Evolutionary conservation across 1,284 basidiomycete genomes (phyloP).

Genomic region (Salmacisia buchloeana): DNA sequence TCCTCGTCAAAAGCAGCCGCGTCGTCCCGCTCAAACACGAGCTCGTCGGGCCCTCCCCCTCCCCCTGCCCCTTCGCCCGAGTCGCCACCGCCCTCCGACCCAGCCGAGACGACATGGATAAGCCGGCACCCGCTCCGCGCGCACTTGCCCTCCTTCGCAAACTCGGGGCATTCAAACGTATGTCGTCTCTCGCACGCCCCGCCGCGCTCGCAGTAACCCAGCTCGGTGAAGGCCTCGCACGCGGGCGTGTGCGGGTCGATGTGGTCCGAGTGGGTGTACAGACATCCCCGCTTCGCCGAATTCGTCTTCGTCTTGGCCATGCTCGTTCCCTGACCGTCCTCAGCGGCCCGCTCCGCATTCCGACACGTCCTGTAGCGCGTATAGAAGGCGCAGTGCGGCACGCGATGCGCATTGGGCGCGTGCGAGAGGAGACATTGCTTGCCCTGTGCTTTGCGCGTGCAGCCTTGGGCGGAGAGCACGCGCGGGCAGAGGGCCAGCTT

Average conservation of each 20-base stretch:
- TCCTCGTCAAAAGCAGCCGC: constrained; percentile 15
- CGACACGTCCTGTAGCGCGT: constrained; percentile 29
- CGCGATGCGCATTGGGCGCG: constrained; percentile 24
- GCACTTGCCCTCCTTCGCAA: constrained; percentile 37
- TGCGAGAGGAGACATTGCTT: constrained; percentile 42
- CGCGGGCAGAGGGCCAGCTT: constrained; percentile 45
- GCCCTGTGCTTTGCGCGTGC: constrained; percentile 26
- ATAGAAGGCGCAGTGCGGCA: constrained; percentile 48
- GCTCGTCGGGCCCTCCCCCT: constrained; percentile 17
- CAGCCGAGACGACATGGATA: constrained; percentile 33
- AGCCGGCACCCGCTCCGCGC: constrained; percentile 29
- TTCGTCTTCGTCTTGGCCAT: too few species aligned
- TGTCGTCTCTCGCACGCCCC: constrained; percentile 31
- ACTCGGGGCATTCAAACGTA: constrained; percentile 46
- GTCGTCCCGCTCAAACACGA: constrained; percentile 37
- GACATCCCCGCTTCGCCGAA: too few species aligned
- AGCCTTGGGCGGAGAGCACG: constrained; percentile 35
- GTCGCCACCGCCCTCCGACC: constrained; percentile 7
- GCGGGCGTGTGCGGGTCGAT: constrained; percentile 17
- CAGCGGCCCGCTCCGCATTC: constrained; percentile 17
- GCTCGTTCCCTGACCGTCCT: constrained; percentile 11
- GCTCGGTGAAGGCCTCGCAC: constrained; percentile 34
- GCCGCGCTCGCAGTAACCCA: constrained; percentile 45
- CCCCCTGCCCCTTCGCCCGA: constrained; percentile 7
- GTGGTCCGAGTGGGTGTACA: constrained; percentile 34